Base-by-base conservation (phyloP, 2,329 filamentous ascomycete genomes). In the Ophiocordyceps unilateralis region DNA sequence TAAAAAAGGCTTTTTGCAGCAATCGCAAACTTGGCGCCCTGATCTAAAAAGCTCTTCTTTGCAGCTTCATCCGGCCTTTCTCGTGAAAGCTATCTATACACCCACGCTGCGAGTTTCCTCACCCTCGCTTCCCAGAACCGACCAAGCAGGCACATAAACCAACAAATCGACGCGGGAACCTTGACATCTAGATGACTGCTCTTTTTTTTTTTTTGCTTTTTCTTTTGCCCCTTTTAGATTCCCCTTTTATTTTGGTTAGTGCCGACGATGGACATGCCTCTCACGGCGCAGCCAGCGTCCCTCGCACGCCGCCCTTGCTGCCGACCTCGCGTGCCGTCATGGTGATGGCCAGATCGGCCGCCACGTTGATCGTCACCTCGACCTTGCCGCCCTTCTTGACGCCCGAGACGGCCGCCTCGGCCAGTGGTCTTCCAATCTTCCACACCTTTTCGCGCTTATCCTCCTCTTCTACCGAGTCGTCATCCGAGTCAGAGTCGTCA, bases 351-450 rank as follows among this genome's bases (percentile, higher is more conserved):
- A 95, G 68, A 58, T 96, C 87, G 22, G 76, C 80, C 44, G 73
- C 75, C 50, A 96, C 81, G 61, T 89, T 93, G 55, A 96, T 76
- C 59, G 86, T 93, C 43, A 96, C 79, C 70, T 98, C 91, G 50
- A 98, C 78, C 70, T 94, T 94, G 55, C 76, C 76, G 46, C 78
- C 82, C 67, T 89, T 87, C 77, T 89, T 89, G 52, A 93, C 76
- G 46, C 72, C 84, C 62, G 76, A 82, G 59, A 98, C 66, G 26
- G 81, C 83, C 11, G 85, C 81, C 69, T 98, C 91, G 47, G 87
- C 88, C 46, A 98, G 75, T 24, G 80, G 70, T 49, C 72, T 77
- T 52, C 84, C 83, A 40, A 86, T 74, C 72, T 93, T 94, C 86
- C 87, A 95, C 46, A 91, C 70, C 72, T 91, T 87, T 66, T 93